A percentile compares a stretch with the other conserved stretches of the same genome.
Conservation (phyloP, 352 stramenopile genomes). For the Phytophthora europaea region DNA sequence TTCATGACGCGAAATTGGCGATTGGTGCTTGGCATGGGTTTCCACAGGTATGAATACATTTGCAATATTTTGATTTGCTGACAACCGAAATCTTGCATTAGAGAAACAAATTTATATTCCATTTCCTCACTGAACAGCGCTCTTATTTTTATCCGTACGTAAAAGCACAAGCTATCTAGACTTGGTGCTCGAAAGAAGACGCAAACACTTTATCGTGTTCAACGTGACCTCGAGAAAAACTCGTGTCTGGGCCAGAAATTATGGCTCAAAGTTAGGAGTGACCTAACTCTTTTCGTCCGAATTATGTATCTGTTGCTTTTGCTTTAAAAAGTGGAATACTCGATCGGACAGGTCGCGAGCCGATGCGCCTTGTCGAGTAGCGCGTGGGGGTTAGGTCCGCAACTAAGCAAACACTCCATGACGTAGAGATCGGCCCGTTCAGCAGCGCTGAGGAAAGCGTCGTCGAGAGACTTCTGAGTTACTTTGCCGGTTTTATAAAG, state of each 20-base stretch:
- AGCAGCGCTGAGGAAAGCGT: not conserved
- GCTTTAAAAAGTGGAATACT: not conserved
- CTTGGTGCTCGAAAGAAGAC: too few species aligned
- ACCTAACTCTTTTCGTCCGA: too few species aligned
- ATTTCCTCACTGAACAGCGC: too few species aligned
- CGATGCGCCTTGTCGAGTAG: not conserved
- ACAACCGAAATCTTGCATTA: not conserved
- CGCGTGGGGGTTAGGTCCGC: not conserved
- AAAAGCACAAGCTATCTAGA: too few species aligned
- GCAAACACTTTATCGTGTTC: too few species aligned
- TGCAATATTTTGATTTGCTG: not conserved
- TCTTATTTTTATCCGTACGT: too few species aligned
- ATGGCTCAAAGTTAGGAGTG: too few species aligned
- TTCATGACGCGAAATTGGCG: slow-evolving; percentile 1
- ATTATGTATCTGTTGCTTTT: not conserved
- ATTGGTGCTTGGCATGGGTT: too few species aligned
- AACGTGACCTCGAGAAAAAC: too few species aligned
- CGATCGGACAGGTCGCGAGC: not conserved
- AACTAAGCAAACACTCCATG: not conserved
- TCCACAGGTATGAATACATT: not conserved
- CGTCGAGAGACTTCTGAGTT: not conserved
- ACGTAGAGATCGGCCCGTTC: not conserved
- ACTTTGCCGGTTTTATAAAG: not conserved
- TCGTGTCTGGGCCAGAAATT: too few species aligned
- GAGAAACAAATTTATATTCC: too few species aligned